phyloP scores from a whole-genome alignment of 805 yeast genomes.

The Ogataea trehalophila region DNA sequence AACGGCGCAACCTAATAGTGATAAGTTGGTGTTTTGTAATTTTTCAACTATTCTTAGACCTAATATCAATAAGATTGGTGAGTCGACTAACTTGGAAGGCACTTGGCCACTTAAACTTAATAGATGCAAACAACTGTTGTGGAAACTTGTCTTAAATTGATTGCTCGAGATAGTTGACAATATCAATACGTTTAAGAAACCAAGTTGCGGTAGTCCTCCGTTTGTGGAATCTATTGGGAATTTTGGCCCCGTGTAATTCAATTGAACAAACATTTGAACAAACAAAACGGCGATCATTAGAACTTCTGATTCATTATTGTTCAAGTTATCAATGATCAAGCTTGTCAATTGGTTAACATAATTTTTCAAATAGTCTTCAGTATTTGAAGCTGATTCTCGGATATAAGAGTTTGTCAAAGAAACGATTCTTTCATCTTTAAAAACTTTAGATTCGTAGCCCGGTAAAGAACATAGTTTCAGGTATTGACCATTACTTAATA shows the following conservation, averaged over 20 bases:
- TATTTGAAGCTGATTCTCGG: background rate
- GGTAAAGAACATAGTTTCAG: conserved; percentile 12
- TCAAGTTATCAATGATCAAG: conserved; percentile 3
- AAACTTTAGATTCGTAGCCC: conserved; percentile 7
- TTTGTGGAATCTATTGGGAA: conserved; percentile 29
- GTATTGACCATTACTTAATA: conserved; percentile 27
- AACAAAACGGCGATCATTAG: conserved; percentile 48
- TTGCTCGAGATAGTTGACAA: background rate
- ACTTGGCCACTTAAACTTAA: conserved; percentile 49
- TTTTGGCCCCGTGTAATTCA: conserved; percentile 82
- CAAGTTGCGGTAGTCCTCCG: conserved; percentile 1
- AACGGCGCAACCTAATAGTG: conserved; percentile 21
- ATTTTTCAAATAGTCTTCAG: background rate
- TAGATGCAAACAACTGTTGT: conserved; percentile 4
- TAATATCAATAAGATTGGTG: conserved; percentile 42
- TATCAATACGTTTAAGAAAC: conserved; percentile 3
- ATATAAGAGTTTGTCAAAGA: conserved; percentile 1
- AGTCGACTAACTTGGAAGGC: conserved; percentile 57
- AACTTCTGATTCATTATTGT: background rate
- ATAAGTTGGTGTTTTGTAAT: conserved; percentile 28
- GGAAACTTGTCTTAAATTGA: background rate
- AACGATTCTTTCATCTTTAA: conserved; percentile 9
- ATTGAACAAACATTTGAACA: conserved; percentile 65
- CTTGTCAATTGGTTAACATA: conserved; percentile 2
- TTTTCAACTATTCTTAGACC: conserved; percentile 41